A percentile compares a stretch with the other conserved stretches of the same genome.
These are phyloP conservation scores for Epichloe gansuensis DNA, from an alignment of 2,329 filamentous ascomycete species.

Conservation along the genomic window DNA sequence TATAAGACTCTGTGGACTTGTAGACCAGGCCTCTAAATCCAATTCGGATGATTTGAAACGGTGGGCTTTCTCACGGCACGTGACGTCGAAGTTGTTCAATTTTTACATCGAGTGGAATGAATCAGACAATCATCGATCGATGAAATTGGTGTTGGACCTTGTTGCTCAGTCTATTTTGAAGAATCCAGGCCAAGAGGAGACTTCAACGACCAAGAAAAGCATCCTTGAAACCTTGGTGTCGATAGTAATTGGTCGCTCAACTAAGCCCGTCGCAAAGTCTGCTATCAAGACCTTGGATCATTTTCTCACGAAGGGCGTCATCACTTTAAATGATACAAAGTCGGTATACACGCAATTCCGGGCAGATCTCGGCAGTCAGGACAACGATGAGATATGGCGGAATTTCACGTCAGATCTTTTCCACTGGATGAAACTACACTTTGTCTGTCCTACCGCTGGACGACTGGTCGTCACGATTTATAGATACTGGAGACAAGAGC, in stretches of 20 bases:
- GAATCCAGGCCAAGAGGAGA: slow-evolving; percentile 32
- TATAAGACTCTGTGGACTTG: slow-evolving; percentile 46
- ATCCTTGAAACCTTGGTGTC: slow-evolving; percentile 42
- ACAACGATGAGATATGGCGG: slow-evolving; percentile 32
- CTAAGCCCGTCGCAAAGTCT: slow-evolving; percentile 54
- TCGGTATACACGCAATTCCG: slow-evolving; percentile 29
- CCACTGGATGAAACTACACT: slow-evolving; percentile 42
- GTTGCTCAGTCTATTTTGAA: slow-evolving; percentile 36
- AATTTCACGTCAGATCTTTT: slow-evolving; percentile 35
- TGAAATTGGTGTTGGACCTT: slow-evolving; percentile 49
- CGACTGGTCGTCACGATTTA: slow-evolving; percentile 49
- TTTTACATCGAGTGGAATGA: slow-evolving; percentile 58
- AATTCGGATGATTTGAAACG: slow-evolving; percentile 24
- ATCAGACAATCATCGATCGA: slow-evolving; percentile 49
- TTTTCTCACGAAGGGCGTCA: slow-evolving; percentile 47
- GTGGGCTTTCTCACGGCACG: slow-evolving; percentile 39
- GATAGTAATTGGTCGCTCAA: slow-evolving; percentile 46
- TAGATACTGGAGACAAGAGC: slow-evolving; percentile 27
- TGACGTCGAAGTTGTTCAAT: slow-evolving; percentile 39
- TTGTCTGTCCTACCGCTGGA: slow-evolving; percentile 46
- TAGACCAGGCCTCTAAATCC: slow-evolving; percentile 45
- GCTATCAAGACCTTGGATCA: slow-evolving; percentile 55
- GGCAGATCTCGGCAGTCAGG: slow-evolving; percentile 10
- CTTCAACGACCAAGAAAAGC: slow-evolving; percentile 26
- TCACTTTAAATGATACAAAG: slow-evolving; percentile 34